Conservation (phyloP, 306 rosid genomes). For the Castanea mollissima region DNA sequence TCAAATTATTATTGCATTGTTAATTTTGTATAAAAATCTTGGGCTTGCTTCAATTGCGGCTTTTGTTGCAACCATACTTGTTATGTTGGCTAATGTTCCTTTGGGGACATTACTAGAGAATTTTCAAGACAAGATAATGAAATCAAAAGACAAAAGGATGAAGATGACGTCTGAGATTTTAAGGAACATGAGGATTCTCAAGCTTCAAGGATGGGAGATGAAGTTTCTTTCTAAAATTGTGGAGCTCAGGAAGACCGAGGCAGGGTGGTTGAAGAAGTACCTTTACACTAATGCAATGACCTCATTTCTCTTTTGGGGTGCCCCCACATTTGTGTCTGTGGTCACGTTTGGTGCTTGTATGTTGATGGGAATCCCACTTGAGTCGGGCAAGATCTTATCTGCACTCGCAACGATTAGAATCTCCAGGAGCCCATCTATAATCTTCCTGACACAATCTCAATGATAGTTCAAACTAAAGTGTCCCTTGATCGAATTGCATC, state of each 20-base stretch:
- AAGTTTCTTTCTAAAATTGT: constrained; percentile 8
- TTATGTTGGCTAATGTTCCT: constrained; percentile 14
- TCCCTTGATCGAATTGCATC: constrained; percentile 5
- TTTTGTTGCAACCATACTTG: neutral
- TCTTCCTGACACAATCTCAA: constrained; percentile 6
- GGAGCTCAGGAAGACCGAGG: neutral
- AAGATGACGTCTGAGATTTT: constrained; percentile 20
- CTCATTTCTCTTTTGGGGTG: constrained; percentile 6
- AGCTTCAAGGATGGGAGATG: constrained; percentile 30
- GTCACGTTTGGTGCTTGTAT: constrained; percentile 20
- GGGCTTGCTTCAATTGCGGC: constrained; percentile 46
- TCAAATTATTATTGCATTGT: constrained; percentile 11
- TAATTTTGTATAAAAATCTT: constrained; percentile 18
- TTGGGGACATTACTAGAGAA: constrained; percentile 11
- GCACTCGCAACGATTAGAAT: constrained; percentile 8
- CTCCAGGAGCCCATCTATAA: neutral
- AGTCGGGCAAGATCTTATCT: constrained; percentile 17
- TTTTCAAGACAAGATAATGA: constrained; percentile 17
- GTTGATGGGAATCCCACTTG: constrained; percentile 12
- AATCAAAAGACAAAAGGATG: constrained; percentile 19
- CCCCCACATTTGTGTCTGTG: constrained; percentile 18
- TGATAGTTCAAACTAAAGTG: constrained; percentile 12
- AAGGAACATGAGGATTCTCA: constrained; percentile 26
- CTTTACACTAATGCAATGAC: neutral
- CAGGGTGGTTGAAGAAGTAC: constrained; percentile 12